Conservation (phyloP, 768 basidiomycete species). For the Phallus indusiatus region DNA sequence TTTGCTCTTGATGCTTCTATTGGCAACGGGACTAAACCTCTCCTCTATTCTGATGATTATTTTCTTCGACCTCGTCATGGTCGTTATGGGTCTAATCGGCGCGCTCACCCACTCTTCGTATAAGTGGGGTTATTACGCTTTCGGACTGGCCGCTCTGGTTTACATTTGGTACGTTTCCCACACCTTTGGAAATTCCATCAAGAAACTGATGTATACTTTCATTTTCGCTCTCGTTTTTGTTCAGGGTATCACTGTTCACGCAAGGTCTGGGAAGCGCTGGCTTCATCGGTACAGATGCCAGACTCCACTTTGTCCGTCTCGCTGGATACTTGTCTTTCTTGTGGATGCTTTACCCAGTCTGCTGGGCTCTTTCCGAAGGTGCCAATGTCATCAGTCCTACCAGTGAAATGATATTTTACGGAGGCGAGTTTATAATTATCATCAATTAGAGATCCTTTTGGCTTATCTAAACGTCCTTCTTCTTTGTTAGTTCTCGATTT, state of each 20-base stretch:
- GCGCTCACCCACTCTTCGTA: slow-evolving; percentile 40
- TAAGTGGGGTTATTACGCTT: slow-evolving; percentile 44
- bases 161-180: slow-evolving; percentile 37
- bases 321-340: slow-evolving; percentile 41
- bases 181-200: not conserved
- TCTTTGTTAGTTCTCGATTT: not conserved
- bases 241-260: slow-evolving; percentile 23
- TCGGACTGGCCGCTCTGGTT: slow-evolving; percentile 34
- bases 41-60: slow-evolving; percentile 36
- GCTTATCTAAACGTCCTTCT: not conserved
- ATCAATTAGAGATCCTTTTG: too few species aligned
- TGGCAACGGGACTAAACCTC: slow-evolving; percentile 38
- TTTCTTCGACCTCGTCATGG: slow-evolving; percentile 40
- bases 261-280: slow-evolving; percentile 21
- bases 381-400: slow-evolving; percentile 37
- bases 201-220: slow-evolving; percentile 11
- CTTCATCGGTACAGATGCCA: slow-evolving; percentile 17
- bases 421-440: not conserved
- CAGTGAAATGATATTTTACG: slow-evolving; percentile 1
- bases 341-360: slow-evolving; percentile 49
- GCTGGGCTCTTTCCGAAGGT: slow-evolving; percentile 47
- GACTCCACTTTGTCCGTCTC: slow-evolving; percentile 22
- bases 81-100: slow-evolving; percentile 39
- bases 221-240: not conserved
- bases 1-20: slow-evolving; percentile 36